Percentiles rank a stretch among this genome's conserved stretches.
Evolutionary conservation across 371 early-diverging fungal species (phyloP).

Genomic region (Conidiobolus coronatus): DNA sequence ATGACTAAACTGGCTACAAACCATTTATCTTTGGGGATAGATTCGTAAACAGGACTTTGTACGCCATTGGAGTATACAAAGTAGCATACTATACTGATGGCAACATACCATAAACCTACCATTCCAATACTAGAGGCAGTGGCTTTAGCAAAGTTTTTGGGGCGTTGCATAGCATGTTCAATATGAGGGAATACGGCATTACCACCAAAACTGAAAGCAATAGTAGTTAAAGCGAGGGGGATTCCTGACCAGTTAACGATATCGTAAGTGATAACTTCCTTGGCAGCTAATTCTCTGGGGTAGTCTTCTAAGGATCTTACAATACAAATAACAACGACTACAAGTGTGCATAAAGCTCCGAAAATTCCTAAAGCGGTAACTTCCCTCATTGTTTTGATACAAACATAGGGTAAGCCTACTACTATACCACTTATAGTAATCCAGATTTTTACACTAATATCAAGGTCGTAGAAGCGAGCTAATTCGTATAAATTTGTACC

Average conservation of each 20-base stretch:
- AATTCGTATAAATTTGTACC: constrained; percentile 17
- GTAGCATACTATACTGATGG: constrained; percentile 56
- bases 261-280: background rate
- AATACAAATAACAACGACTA: background rate
- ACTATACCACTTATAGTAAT: constrained; percentile 30
- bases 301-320: background rate
- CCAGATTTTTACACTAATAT: constrained; percentile 14
- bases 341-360: background rate
- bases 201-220: constrained; percentile 51
- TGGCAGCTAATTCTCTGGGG: background rate
- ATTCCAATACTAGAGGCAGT: constrained; percentile 37
- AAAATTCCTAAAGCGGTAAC: constrained; percentile 22
- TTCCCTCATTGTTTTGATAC: constrained; percentile 44
- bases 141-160: constrained; percentile 43
- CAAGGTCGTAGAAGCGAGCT: background rate
- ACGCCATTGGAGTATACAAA: constrained; percentile 41
- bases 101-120: constrained; percentile 44
- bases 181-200: constrained; percentile 37
- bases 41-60: constrained; percentile 37
- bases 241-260: background rate
- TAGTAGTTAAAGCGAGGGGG: constrained; percentile 19
- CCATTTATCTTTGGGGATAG: constrained; percentile 16
- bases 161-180: constrained; percentile 21
- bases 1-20: constrained; percentile 16
- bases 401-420: constrained; percentile 41